phyloP scores from a whole-genome alignment of 441 rosid genomes.

The Jatropha multifida region DNA sequence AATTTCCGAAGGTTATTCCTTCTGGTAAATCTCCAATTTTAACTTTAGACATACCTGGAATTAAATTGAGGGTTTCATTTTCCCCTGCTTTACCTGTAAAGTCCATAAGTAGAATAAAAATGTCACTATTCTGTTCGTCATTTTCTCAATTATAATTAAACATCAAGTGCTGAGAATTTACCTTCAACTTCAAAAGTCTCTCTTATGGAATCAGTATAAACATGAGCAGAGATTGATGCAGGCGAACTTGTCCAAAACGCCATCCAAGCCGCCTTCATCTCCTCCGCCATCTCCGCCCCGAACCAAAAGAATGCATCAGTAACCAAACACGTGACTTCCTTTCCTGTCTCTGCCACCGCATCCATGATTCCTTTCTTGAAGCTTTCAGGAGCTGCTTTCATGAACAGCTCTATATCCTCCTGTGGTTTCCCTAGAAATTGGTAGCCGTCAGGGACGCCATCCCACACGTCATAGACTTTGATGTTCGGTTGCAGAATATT shows the following conservation, averaged over 20 bases:
- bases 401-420: conserved; percentile 58
- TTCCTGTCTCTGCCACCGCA: conserved; percentile 47
- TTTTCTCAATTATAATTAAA: no score
- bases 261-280: conserved; percentile 40
- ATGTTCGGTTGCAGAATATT: conserved; percentile 25
- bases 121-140: no score
- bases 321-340: conserved; percentile 45
- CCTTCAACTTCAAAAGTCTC: conserved; percentile 19
- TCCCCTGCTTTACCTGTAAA: conserved; percentile 21
- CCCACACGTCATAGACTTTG: conserved; percentile 35
- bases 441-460: conserved; percentile 49
- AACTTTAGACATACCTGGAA: conserved; percentile 60
- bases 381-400: conserved; percentile 41
- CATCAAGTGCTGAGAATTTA: not conserved
- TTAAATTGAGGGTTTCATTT: conserved; percentile 40
- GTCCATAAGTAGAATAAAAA: not conserved
- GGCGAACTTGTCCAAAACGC: conserved; percentile 44
- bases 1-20: conserved; percentile 43
- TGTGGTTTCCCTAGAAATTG: conserved; percentile 40
- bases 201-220: conserved; percentile 32
- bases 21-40: conserved; percentile 50
- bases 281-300: conserved; percentile 41
- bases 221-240: conserved; percentile 39
- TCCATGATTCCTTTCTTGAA: conserved; percentile 37
- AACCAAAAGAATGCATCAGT: conserved; percentile 56